Conservation (phyloP, 1,284 basidiomycete genomes). For the Sporisorium graminicola region DNA sequence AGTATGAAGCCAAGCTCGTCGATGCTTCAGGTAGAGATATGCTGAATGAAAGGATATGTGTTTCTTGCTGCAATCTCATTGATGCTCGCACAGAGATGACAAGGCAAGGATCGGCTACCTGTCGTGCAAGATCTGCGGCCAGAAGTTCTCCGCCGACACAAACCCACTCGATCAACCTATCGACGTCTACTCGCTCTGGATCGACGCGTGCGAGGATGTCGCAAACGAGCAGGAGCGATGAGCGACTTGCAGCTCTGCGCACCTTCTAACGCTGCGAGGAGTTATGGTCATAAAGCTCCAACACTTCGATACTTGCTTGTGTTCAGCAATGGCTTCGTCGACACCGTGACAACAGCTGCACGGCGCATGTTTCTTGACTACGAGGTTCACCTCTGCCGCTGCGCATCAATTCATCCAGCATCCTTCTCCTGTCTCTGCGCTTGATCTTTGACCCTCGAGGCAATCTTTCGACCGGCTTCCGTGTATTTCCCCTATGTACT, state of each 20-base stretch:
- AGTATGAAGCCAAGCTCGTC: constrained; percentile 69
- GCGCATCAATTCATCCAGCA: too few species aligned
- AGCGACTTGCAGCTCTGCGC: background rate
- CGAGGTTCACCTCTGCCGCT: too few species aligned
- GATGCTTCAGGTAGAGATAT: too few species aligned
- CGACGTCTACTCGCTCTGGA: constrained; percentile 90
- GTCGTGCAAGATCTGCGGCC: constrained; percentile 67
- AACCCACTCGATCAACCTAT: constrained; percentile 86
- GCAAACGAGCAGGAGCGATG: constrained; percentile 71
- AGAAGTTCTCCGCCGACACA: constrained; percentile 62
- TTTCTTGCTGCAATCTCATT: too few species aligned
- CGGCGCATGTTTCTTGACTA: too few species aligned
- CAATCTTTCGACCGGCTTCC: background rate
- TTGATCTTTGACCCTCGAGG: background rate
- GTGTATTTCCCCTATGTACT: background rate
- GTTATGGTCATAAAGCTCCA: background rate
- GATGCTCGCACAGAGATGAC: constrained; percentile 69
- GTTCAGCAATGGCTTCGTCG: background rate
- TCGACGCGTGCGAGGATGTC: constrained; percentile 87
- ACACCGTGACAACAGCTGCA: too few species aligned
- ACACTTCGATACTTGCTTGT: background rate
- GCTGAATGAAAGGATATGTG: background rate
- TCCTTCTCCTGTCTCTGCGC: background rate
- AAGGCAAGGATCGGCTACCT: constrained; percentile 62
- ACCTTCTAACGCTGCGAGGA: background rate